Base-by-base conservation (phyloP, 2,329 filamentous ascomycete genomes). In the Parastagonospora nodorum region DNA sequence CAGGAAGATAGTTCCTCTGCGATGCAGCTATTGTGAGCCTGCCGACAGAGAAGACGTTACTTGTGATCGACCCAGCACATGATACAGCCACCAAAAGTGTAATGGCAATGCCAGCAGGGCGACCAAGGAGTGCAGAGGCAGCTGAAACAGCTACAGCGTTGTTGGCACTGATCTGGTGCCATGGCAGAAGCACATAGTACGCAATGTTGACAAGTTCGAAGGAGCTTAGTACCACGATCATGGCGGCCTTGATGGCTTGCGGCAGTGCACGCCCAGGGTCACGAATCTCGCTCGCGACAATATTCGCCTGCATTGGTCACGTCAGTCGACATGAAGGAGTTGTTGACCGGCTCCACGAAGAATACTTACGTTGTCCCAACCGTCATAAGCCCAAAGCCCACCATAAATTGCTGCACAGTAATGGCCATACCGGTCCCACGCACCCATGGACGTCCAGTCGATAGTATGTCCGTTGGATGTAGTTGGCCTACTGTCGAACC, bases 331-430 rank as follows among this genome's bases (percentile, higher is more conserved):
- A 15, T 5, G 19, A 16, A 16, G 8, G 19, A 11, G n/a, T 36
- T 35, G 16, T 42, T 29, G n/a, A 24, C 3, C 19, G 19, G 19
- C 19, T 24, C 35, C 8, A n/a, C 28, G 14, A 16, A 27, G 33
- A 12, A 15, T 8, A 60, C 77, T 72, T 33, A 82, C 83, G 73
- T 86, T 87, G 48, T 87, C 85, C 85, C 85, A 88, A 0, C 85
- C 85, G 0, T 82, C 84, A 51, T 86, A 88, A 0, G 82, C 84
- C 84, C 84, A 88, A 0, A 87, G 64, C 0, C 82, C 83, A 0
- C 80, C 84, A 57, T 87, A 87, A 1, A 87, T 74, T 0, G 84
- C 85, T 1, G 83, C 79, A 2, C 82, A 84, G 48, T 82, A 81
- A 57, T 86, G 81, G 0, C 84, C 84, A 24, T 86, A 77, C 9